phyloP scores from a whole-genome alignment of 2,329 filamentous ascomycete genomes.

The Erysiphe pisi region DNA sequence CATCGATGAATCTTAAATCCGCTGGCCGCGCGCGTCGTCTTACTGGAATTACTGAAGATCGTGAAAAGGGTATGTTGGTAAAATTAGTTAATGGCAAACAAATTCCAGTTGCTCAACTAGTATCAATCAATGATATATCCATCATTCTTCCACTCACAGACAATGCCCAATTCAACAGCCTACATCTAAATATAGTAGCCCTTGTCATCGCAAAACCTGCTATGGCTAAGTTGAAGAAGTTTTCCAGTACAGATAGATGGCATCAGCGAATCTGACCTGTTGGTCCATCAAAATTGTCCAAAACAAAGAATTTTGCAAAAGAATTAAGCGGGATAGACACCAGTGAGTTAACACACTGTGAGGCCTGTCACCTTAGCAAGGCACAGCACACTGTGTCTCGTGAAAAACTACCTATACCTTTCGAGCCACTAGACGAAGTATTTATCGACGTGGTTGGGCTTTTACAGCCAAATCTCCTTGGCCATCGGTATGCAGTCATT shows the following conservation, averaged over 20 bases:
- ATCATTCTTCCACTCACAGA: neutral
- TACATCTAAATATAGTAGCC: neutral
- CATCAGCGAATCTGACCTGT: neutral
- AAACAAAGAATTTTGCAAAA: slow-evolving; percentile 10
- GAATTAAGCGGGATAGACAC: slow-evolving; percentile 38
- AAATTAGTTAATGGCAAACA: neutral
- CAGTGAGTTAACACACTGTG: slow-evolving; percentile 13
- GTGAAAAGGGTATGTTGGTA: neutral
- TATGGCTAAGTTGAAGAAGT: neutral
- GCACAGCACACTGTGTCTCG: neutral
- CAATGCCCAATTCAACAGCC: neutral
- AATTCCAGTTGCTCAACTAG: neutral
- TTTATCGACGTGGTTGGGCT: slow-evolving; percentile 18
- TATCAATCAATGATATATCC: neutral
- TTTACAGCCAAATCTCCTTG: neutral
- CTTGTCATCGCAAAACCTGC: neutral
- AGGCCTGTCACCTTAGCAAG: slow-evolving; percentile 20
- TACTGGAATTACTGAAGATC: neutral
- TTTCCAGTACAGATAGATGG: neutral
- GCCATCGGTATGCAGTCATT: neutral
- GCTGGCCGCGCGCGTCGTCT: neutral
- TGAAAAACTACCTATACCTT: neutral
- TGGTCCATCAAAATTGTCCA: neutral
- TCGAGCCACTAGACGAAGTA: neutral
- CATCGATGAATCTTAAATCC: slow-evolving; percentile 10